phyloP scores from a whole-genome alignment of 805 yeast species.

The Wickerhamiella vanderwaltii region DNA sequence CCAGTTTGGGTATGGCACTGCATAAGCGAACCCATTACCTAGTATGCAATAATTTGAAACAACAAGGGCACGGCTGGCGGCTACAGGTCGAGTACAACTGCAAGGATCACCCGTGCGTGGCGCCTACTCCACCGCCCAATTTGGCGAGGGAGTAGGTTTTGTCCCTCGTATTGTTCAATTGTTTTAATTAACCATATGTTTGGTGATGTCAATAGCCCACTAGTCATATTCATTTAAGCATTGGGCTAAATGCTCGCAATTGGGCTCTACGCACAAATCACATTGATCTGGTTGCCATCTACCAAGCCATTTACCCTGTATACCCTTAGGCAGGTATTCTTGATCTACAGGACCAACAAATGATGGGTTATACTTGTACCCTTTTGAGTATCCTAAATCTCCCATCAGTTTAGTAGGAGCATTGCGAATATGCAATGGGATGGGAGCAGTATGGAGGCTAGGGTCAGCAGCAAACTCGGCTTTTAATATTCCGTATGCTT shows the following conservation, averaged over 20 bases:
- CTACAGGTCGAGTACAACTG: too few relatives aligned
- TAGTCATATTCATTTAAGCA: background rate
- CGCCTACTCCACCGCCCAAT: too few relatives aligned
- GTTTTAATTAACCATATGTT: too few relatives aligned
- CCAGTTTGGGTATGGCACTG: too few relatives aligned
- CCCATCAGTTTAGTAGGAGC: slow-evolving; percentile 91
- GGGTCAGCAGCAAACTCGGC: slow-evolving; percentile 45
- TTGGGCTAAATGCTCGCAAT: background rate
- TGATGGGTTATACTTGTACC: slow-evolving; percentile 82
- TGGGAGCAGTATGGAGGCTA: slow-evolving; percentile 45
- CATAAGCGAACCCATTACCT: too few relatives aligned
- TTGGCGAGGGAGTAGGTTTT: too few relatives aligned
- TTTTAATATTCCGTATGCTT: slow-evolving; percentile 65
- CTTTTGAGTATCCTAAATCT: slow-evolving; percentile 72
- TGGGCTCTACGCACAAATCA: slow-evolving; percentile 3
- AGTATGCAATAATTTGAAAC: too few relatives aligned
- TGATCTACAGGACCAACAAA: slow-evolving; percentile 68
- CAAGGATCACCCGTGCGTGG: too few relatives aligned
- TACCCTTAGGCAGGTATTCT: slow-evolving; percentile 49
- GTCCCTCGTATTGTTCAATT: too few relatives aligned
- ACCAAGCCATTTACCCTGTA: slow-evolving; percentile 10
- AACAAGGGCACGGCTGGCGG: too few relatives aligned
- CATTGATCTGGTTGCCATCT: slow-evolving; percentile 4
- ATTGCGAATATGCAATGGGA: slow-evolving; percentile 65
- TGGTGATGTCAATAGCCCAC: too few relatives aligned